phyloP scores from a whole-genome alignment of 345 rosid species.

The Capsella bursapastoris region DNA sequence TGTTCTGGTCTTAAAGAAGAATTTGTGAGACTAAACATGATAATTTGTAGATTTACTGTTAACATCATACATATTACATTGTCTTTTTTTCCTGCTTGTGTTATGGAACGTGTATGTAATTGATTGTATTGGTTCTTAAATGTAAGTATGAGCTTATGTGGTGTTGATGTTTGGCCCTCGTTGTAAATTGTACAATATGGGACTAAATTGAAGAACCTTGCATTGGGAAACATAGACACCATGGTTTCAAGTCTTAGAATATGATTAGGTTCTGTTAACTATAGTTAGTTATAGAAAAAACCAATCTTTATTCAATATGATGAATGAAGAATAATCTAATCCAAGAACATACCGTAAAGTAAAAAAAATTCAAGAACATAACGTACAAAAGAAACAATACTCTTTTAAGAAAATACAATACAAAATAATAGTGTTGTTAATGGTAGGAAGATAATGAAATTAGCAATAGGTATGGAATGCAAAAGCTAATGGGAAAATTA shows the following conservation, averaged over 20 bases:
- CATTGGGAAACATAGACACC: too few relatives aligned
- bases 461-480: slow-evolving; percentile 15
- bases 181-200: too few relatives aligned
- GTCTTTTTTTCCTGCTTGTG: too few relatives aligned
- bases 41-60: too few relatives aligned
- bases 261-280: not conserved
- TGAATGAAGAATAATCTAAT: slow-evolving; percentile 36
- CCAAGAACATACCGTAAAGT: slow-evolving; percentile 8
- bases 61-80: too few relatives aligned
- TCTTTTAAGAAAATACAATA: slow-evolving; percentile 17
- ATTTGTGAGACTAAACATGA: too few relatives aligned
- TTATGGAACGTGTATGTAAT: too few relatives aligned
- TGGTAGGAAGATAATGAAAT: slow-evolving; percentile 3
- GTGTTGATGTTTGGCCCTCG: too few relatives aligned
- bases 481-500: slow-evolving; percentile 28
- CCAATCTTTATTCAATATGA: slow-evolving; percentile 24
- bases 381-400: slow-evolving; percentile 28
- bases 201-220: too few relatives aligned
- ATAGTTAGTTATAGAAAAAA: not conserved
- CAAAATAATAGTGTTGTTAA: slow-evolving; percentile 12
- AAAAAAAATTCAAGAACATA: slow-evolving; percentile 16
- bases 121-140: too few relatives aligned
- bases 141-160: too few relatives aligned
- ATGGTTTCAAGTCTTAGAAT: not conserved
- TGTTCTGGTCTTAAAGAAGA: too few relatives aligned